Percentiles rank a stretch among this genome's conserved stretches.
Evolutionary conservation across 2,329 filamentous ascomycete genomes (phyloP).

Genomic region (Aspergillus sp.): DNA sequence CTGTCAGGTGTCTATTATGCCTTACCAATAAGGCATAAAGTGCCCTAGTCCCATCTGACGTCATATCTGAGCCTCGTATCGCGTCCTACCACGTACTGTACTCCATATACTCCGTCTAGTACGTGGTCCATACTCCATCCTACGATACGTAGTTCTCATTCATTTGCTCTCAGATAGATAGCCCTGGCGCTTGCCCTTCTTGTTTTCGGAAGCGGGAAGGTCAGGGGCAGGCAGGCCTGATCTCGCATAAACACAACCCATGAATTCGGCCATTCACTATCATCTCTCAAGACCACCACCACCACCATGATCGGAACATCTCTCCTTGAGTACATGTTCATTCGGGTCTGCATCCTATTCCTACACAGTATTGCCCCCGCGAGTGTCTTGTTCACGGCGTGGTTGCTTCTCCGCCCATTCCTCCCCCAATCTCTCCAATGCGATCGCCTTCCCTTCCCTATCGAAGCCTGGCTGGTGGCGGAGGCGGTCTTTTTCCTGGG

Average conservation of each 20-base stretch:
- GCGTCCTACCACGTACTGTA: too few relatives aligned
- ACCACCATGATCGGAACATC: conserved; percentile 34
- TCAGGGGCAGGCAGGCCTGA: too few relatives aligned
- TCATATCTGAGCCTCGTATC: too few relatives aligned
- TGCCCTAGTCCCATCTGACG: too few relatives aligned
- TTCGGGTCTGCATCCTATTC: conserved; percentile 41
- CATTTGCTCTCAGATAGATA: too few relatives aligned
- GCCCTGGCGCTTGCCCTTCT: too few relatives aligned
- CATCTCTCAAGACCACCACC: neutral
- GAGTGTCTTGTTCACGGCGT: conserved; percentile 40
- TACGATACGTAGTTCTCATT: too few relatives aligned
- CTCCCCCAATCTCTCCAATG: conserved; percentile 26
- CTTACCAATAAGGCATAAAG: too few relatives aligned
- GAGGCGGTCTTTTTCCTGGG: conserved; percentile 49
- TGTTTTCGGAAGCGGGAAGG: too few relatives aligned
- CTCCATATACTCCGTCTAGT: too few relatives aligned
- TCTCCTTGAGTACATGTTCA: conserved; percentile 35
- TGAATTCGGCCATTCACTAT: neutral
- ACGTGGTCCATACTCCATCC: too few relatives aligned
- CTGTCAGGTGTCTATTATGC: too few relatives aligned
- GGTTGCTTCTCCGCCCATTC: conserved; percentile 6
- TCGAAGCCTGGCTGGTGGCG: conserved; percentile 41
- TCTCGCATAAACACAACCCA: neutral
- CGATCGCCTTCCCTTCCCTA: conserved; percentile 19
- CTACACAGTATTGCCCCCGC: conserved; percentile 45